These are phyloP conservation scores for Venturiaceae sp. DNA, from an alignment of 2,329 filamentous ascomycete species.

Conservation along the genomic window DNA sequence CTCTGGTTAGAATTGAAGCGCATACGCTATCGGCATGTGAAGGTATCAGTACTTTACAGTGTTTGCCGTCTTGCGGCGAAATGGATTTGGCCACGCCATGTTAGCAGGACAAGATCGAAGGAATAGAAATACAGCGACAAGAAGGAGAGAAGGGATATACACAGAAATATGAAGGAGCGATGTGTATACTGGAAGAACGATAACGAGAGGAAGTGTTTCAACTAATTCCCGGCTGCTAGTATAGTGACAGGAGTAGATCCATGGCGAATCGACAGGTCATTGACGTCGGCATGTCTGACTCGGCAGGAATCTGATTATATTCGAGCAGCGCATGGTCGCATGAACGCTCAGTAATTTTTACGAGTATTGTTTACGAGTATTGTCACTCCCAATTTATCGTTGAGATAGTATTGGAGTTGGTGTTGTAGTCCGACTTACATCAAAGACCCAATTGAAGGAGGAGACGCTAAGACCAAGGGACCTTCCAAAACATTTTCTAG, in stretches of 20 bases:
- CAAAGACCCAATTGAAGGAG: neutral
- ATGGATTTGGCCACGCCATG: conserved; percentile 35
- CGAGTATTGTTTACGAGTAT: too few relatives aligned
- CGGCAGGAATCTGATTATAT: neutral
- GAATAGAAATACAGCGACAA: neutral
- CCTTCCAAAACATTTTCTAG: neutral
- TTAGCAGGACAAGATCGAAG: neutral
- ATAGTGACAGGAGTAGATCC: neutral
- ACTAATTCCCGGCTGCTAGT: neutral
- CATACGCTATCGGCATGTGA: neutral
- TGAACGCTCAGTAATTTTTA: neutral
- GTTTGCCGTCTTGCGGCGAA: conserved; percentile 30
- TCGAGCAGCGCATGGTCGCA: neutral
- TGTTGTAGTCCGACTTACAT: neutral
- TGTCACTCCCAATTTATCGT: too few relatives aligned
- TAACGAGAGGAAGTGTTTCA: neutral
- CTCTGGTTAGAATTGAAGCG: conserved; percentile 1
- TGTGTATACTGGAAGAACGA: neutral
- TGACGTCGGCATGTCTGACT: neutral
- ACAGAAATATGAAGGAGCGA: neutral
- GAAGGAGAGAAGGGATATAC: neutral
- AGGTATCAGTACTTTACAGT: conserved; percentile 29
- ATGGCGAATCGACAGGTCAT: neutral
- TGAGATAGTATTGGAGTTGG: neutral
- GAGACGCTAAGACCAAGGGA: neutral